Evolutionary conservation across 495 filamentous ascomycete species (phyloP).

Genomic region (Penicillium bialowiezense): DNA sequence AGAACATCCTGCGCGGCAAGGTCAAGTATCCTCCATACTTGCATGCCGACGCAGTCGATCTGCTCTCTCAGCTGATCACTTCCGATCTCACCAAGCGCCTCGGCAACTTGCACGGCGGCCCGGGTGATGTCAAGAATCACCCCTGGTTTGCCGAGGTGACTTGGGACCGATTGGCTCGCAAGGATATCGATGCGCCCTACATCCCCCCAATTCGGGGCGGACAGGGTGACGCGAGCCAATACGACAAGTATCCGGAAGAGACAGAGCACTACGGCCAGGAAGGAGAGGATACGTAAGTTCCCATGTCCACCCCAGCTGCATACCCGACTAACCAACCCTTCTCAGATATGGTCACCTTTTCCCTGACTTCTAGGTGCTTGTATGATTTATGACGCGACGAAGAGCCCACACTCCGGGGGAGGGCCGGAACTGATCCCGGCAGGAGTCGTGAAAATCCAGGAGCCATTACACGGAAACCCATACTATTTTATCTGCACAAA

Average conservation of each 20-base stretch:
- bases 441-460: conserved; percentile 20
- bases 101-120: conserved; percentile 90
- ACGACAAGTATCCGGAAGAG: conserved; percentile 97
- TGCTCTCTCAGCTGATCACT: conserved; percentile 90
- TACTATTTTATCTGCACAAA: conserved; percentile 1
- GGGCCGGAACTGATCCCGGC: conserved; percentile 11
- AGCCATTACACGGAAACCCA: conserved; percentile 18
- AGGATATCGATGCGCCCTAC: conserved; percentile 98
- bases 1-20: conserved; percentile 91
- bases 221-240: conserved; percentile 92
- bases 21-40: conserved; percentile 97
- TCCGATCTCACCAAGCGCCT: conserved; percentile 91
- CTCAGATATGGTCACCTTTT: conserved; percentile 68
- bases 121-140: conserved; percentile 90
- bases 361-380: conserved; percentile 59
- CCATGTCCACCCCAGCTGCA: background rate
- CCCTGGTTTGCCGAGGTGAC: conserved; percentile 97
- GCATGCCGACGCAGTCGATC: conserved; percentile 87
- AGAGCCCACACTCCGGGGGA: conserved; percentile 21
- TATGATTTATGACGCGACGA: conserved; percentile 43
- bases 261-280: conserved; percentile 80
- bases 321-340: conserved; percentile 11
- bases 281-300: conserved; percentile 79
- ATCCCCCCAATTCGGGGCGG: conserved; percentile 94
- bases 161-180: conserved; percentile 88